Conservation (phyloP, 108 stramenopile species). For the Stephanodiscus minutulus region DNA sequence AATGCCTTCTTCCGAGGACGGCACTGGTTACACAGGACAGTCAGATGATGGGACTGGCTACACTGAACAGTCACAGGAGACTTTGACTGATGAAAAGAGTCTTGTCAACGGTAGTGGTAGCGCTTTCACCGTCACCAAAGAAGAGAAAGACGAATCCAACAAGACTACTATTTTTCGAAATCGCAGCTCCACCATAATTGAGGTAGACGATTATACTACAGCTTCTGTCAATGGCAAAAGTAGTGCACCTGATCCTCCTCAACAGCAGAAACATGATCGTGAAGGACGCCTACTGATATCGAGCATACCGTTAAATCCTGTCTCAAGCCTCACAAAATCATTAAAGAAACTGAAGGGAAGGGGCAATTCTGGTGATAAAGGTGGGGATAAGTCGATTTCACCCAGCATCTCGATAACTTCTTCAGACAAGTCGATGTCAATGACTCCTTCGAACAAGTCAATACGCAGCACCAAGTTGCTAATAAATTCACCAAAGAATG, state of each 20-base stretch:
- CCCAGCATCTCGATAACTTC: background rate
- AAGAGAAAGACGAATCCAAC: background rate
- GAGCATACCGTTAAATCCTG: background rate
- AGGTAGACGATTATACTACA: no score
- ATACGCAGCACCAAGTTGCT: no score
- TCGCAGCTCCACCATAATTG: no score
- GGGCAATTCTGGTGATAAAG: background rate
- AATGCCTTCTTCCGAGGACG: background rate
- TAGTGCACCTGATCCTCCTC: background rate
- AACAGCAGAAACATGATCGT: background rate
- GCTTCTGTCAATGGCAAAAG: background rate
- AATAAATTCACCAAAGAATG: background rate
- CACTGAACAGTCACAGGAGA: background rate
- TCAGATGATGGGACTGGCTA: background rate
- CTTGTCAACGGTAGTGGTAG: background rate
- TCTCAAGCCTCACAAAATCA: constrained; percentile 7
- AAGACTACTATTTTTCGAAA: no score
- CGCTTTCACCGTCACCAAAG: background rate
- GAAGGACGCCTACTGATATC: background rate
- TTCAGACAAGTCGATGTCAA: background rate
- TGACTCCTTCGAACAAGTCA: background rate
- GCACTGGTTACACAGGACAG: background rate
- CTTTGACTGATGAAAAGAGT: background rate
- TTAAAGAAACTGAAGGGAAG: background rate
- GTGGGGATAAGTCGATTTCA: constrained; percentile 1